These are phyloP conservation scores for Rhododendron mucronatum DNA, from an alignment of 148 eudicot species.

Conservation along the genomic window DNA sequence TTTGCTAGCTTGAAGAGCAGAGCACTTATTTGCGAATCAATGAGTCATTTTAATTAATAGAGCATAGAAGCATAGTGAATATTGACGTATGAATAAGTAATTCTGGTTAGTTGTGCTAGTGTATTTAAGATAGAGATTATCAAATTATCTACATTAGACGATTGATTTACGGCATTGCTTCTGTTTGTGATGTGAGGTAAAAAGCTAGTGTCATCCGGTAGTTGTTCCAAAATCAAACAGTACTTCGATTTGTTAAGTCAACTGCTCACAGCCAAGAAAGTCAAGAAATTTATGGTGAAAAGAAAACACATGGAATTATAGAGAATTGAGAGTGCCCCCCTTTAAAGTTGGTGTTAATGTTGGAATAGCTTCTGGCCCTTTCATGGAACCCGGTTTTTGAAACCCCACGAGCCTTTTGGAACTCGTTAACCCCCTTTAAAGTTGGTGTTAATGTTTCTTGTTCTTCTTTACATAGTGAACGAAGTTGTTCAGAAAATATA, in stretches of 20 bases:
- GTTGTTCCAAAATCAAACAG: not conserved
- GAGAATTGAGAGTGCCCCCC: not conserved
- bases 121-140: not conserved
- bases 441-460: not conserved
- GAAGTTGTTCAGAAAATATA: not conserved
- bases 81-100: not conserved
- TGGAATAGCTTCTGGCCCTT: slow-evolving; percentile 1
- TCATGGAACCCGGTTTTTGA: not conserved
- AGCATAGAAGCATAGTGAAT: not conserved
- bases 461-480: not conserved
- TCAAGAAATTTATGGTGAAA: not conserved
- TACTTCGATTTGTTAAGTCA: not conserved
- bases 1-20: not conserved
- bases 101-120: not conserved
- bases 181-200: not conserved
- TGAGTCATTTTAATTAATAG: not conserved
- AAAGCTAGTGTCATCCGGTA: not conserved
- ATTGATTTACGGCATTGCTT: slow-evolving; percentile 1
- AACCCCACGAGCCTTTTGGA: not conserved
- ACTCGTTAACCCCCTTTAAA: not conserved
- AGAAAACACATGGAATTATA: not conserved
- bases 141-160: not conserved
- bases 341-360: not conserved
- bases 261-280: not conserved
- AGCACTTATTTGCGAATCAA: not conserved